Conservation (phyloP, 2,329 filamentous ascomycete species). For the Aureobasidium leucospermi region DNA sequence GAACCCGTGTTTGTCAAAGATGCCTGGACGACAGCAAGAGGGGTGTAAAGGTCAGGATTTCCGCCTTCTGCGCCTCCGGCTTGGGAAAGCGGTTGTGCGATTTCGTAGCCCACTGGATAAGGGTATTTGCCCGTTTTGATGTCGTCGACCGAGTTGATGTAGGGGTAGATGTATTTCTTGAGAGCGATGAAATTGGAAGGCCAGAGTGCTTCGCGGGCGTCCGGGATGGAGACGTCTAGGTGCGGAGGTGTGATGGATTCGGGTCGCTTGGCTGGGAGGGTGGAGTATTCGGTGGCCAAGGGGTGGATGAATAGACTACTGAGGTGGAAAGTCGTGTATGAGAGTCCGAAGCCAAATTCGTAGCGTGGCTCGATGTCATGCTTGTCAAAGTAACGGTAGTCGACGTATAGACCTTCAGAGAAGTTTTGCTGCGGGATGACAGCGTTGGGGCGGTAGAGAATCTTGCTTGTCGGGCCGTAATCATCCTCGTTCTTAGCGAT, state of each 20-base stretch:
- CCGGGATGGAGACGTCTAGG: slow-evolving; percentile 50
- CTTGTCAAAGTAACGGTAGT: slow-evolving; percentile 86
- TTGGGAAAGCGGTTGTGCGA: slow-evolving; percentile 44
- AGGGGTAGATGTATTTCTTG: slow-evolving; percentile 67
- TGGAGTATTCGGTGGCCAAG: slow-evolving; percentile 22
- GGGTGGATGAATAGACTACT: slow-evolving; percentile 43
- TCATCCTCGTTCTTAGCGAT: slow-evolving; percentile 68
- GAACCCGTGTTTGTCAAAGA: slow-evolving; percentile 57
- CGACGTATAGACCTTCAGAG: slow-evolving; percentile 73
- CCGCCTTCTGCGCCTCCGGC: slow-evolving; percentile 64
- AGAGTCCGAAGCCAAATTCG: slow-evolving; percentile 80
- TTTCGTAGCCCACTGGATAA: slow-evolving; percentile 52
- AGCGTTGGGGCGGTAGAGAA: slow-evolving; percentile 63
- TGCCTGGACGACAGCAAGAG: slow-evolving; percentile 44
- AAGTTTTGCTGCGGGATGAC: slow-evolving; percentile 76
- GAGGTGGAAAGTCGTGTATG: slow-evolving; percentile 68
- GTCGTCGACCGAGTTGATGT: slow-evolving; percentile 48
- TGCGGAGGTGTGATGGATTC: slow-evolving; percentile 42
- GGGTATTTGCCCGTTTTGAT: slow-evolving; percentile 37
- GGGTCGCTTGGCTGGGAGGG: slow-evolving; percentile 38
- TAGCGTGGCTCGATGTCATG: slow-evolving; percentile 66
- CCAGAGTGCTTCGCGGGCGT: slow-evolving; percentile 51
- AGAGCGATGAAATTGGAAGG: slow-evolving; percentile 55
- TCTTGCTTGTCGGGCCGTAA: slow-evolving; percentile 64
- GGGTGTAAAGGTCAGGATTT: slow-evolving; percentile 58